phyloP scores from a whole-genome alignment of 805 yeast species.

The Wickerhamomyces mucosus region DNA sequence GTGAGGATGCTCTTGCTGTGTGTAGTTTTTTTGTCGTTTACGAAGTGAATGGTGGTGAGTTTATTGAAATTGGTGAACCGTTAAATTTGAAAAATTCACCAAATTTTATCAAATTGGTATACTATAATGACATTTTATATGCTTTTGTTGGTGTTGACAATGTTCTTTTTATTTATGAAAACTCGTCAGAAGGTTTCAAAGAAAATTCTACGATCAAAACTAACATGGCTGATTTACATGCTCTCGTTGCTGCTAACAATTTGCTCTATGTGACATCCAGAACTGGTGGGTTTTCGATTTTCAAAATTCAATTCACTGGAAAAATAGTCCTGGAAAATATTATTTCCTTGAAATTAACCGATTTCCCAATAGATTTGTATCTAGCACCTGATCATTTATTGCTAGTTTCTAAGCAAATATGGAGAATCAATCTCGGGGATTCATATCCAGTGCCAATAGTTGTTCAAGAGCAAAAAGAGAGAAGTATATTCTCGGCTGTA shows the following conservation, averaged over 20 bases:
- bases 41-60: slow-evolving; percentile 7
- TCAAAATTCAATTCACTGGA: slow-evolving; percentile 1
- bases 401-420: slow-evolving; percentile 12
- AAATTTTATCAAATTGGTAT: slow-evolving; percentile 13
- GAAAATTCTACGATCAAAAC: neutral
- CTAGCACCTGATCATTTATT: slow-evolving; percentile 7
- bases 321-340: neutral
- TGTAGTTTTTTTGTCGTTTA: slow-evolving; percentile 1
- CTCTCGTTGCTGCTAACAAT: slow-evolving; percentile 9
- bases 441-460: slow-evolving; percentile 12
- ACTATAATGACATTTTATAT: slow-evolving; percentile 2
- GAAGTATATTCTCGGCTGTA: slow-evolving; percentile 6
- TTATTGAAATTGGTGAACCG: slow-evolving; percentile 3
- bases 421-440: slow-evolving; percentile 8
- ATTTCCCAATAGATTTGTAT: slow-evolving; percentile 12
- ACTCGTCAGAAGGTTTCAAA: neutral
- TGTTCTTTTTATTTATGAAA: slow-evolving; percentile 2
- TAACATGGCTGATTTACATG: slow-evolving; percentile 12
- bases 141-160: slow-evolving; percentile 5
- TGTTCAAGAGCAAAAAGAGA: slow-evolving; percentile 12
- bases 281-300: slow-evolving; percentile 10
- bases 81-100: slow-evolving; percentile 3
- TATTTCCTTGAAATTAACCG: slow-evolving; percentile 4
- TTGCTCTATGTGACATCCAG: slow-evolving; percentile 15
- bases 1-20: slow-evolving; percentile 2